These are phyloP conservation scores for Lactarius tabidus DNA, from an alignment of 768 basidiomycete species.

Conservation along the genomic window DNA sequence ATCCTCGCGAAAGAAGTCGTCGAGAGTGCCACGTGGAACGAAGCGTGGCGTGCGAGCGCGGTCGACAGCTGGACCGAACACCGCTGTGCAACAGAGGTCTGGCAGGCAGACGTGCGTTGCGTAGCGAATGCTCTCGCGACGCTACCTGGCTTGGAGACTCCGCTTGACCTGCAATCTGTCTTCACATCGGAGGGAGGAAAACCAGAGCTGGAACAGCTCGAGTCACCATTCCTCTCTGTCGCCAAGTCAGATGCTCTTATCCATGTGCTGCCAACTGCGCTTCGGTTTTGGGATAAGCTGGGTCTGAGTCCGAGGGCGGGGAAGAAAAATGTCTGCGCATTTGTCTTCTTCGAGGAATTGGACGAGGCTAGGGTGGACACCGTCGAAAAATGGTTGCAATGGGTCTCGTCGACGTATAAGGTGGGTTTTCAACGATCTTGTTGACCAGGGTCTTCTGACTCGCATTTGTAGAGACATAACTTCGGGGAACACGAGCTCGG, in stretches of 20 bases:
- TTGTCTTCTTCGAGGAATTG: constrained; percentile 64
- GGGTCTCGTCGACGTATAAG: constrained; percentile 50
- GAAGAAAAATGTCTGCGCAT: constrained; percentile 63
- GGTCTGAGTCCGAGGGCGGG: constrained; percentile 69
- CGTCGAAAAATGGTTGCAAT: constrained; percentile 58
- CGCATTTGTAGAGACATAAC: constrained; percentile 48
- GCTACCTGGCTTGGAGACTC: constrained; percentile 38
- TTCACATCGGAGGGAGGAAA: constrained; percentile 31
- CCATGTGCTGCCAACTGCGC: constrained; percentile 63
- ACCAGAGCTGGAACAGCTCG: constrained; percentile 34
- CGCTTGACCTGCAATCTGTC: constrained; percentile 42
- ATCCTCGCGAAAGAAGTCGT: constrained; percentile 65
- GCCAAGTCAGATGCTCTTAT: constrained; percentile 66
- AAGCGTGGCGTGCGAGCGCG: constrained; percentile 52
- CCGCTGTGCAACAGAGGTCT: constrained; percentile 38
- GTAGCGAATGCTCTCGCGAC: constrained; percentile 42
- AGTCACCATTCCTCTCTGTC: constrained; percentile 57
- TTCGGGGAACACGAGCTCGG: constrained; percentile 57
- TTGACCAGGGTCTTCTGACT: constrained; percentile 11
- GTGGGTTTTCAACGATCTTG: constrained; percentile 42
- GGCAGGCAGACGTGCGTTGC: constrained; percentile 53
- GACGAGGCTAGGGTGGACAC: constrained; percentile 43
- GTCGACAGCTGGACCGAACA: constrained; percentile 26
- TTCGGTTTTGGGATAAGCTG: constrained; percentile 85
- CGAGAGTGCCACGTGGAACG: constrained; percentile 67